These are phyloP conservation scores for Dispira parvispora DNA, from an alignment of 192 early-diverging fungal species.

Conservation along the genomic window DNA sequence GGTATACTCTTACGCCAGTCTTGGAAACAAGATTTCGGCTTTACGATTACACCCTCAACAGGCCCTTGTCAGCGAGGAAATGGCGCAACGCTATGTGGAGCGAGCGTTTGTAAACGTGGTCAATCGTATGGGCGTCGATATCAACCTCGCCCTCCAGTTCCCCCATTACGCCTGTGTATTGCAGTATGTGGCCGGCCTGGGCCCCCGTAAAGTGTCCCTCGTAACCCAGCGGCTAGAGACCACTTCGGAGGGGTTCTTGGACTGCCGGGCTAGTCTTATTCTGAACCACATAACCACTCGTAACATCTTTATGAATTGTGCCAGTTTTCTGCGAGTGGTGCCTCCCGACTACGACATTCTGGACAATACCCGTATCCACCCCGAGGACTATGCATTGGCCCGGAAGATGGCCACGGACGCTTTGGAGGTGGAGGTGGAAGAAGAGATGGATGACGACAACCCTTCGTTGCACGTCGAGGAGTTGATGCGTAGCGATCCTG, in stretches of 20 bases:
- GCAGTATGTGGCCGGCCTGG: constrained; percentile 83
- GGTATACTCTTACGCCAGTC: constrained; percentile 54
- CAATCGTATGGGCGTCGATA: constrained; percentile 71
- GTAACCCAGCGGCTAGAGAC: constrained; percentile 47
- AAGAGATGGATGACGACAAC: constrained; percentile 46
- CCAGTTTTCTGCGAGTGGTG: constrained; percentile 76
- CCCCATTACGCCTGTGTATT: constrained; percentile 54
- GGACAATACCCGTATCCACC: constrained; percentile 90
- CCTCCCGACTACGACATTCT: constrained; percentile 56
- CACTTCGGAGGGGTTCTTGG: constrained; percentile 23
- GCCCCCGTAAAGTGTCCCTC: constrained; percentile 77
- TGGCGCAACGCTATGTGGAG: constrained; percentile 49
- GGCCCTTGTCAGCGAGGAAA: constrained; percentile 45
- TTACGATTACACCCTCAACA: constrained; percentile 65
- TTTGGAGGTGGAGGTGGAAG: constrained; percentile 73
- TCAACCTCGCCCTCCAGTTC: constrained; percentile 55
- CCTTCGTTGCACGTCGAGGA: constrained; percentile 65
- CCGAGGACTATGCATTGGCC: constrained; percentile 86
- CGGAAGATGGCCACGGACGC: constrained; percentile 95
- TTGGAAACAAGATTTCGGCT: constrained; percentile 40
- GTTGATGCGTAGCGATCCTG: constrained; percentile 54
- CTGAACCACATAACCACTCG: constrained; percentile 40
- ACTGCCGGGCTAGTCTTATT: constrained; percentile 55
- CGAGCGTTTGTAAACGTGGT: constrained; percentile 79
- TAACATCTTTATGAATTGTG: constrained; percentile 83